Conservation (phyloP, 768 basidiomycete species). For the Cystobasidium tubakii region DNA sequence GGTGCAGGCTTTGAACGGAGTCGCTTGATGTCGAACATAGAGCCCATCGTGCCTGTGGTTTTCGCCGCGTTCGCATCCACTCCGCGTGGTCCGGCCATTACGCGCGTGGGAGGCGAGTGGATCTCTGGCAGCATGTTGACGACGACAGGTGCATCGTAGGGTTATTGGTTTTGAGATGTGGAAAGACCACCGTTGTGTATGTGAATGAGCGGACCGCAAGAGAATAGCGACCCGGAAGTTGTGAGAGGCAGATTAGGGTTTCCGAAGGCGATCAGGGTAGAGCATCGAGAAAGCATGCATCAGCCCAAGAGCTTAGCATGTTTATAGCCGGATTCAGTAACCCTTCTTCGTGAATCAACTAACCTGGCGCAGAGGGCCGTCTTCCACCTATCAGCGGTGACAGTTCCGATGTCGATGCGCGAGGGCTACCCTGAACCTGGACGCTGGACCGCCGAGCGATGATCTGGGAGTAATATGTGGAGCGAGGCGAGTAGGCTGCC, state of each 20-base stretch:
- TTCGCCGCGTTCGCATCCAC: not conserved
- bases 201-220: not conserved
- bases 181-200: no score
- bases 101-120: not conserved
- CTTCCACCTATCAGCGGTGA: not conserved
- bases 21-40: conserved; percentile 7
- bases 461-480: not conserved
- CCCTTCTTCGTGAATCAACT: not conserved
- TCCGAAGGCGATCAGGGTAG: not conserved
- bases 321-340: not conserved
- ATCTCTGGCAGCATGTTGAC: not conserved
- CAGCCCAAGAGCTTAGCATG: not conserved
- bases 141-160: not conserved
- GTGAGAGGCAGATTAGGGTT: not conserved
- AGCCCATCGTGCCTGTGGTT: not conserved
- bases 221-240: not conserved
- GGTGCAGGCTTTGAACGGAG: conserved; percentile 9
- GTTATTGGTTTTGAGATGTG: not conserved
- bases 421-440: not conserved
- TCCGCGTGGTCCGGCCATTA: not conserved
- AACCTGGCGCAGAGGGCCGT: conserved; percentile 5
- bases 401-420: not conserved
- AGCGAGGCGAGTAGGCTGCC: not conserved
- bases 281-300: not conserved
- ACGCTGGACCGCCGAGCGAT: not conserved